phyloP scores from a whole-genome alignment of 1,139 yeast genomes.

The Kazachstania sp. region DNA sequence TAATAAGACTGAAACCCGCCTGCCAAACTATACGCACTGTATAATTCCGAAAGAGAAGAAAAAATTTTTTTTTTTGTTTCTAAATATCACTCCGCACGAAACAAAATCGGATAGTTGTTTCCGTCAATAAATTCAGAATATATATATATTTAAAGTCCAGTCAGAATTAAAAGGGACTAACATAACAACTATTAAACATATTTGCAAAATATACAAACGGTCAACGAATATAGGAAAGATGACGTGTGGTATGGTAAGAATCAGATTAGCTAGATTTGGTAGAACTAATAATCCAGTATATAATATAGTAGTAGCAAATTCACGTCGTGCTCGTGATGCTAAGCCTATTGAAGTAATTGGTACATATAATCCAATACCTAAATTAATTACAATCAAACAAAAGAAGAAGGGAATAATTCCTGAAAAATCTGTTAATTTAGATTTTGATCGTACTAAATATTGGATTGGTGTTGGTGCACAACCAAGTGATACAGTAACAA shows the following conservation, averaged over 20 bases:
- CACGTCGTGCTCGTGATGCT: slow-evolving; percentile 61
- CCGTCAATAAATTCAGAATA: too few relatives aligned
- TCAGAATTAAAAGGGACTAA: neutral
- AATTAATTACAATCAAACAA: slow-evolving; percentile 52
- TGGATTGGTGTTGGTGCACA: slow-evolving; percentile 99
- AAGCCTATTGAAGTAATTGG: slow-evolving; percentile 94
- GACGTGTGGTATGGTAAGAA: slow-evolving; percentile 47
- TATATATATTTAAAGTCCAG: neutral
- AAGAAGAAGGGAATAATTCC: slow-evolving; percentile 54
- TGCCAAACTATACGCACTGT: too few relatives aligned
- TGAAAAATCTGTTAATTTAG: slow-evolving; percentile 70
- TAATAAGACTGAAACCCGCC: too few relatives aligned
- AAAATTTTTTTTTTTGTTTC: too few relatives aligned
- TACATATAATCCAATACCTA: slow-evolving; percentile 79
- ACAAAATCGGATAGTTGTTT: too few relatives aligned
- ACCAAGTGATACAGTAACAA: slow-evolving; percentile 75
- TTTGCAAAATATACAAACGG: too few relatives aligned
- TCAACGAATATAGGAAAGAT: slow-evolving; percentile 17
- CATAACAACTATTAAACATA: too few relatives aligned
- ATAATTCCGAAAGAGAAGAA: too few relatives aligned
- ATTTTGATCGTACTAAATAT: slow-evolving; percentile 85
- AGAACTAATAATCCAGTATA: slow-evolving; percentile 79
- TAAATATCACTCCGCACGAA: neutral
- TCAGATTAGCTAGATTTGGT: slow-evolving; percentile 89
- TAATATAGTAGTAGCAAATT: slow-evolving; percentile 83